A percentile compares a stretch with the other conserved stretches of the same genome.
Conservation (phyloP, 768 basidiomycete genomes). For the Clathrus columnatus region DNA sequence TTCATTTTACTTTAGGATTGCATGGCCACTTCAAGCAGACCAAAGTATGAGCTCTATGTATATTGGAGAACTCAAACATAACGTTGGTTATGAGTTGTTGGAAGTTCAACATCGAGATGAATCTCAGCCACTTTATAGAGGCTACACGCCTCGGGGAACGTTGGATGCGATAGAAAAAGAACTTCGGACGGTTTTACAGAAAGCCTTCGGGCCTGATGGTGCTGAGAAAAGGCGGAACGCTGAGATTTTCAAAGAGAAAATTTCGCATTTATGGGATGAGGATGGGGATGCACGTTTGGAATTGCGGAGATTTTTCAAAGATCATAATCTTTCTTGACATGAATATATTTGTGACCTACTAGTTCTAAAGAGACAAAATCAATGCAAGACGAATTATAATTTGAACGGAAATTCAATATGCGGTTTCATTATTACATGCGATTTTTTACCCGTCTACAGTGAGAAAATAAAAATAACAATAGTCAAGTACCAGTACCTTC, state of each 20-base stretch:
- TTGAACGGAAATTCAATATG: too few species aligned
- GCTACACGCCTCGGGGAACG: slow-evolving; percentile 14
- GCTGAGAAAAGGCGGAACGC: slow-evolving; percentile 15
- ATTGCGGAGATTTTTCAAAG: not conserved
- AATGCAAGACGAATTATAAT: too few species aligned
- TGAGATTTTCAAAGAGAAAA: slow-evolving; percentile 3
- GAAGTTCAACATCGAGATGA: slow-evolving; percentile 16
- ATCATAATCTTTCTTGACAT: not conserved
- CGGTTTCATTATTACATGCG: too few species aligned
- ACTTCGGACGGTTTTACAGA: slow-evolving; percentile 9
- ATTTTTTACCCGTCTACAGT: too few species aligned
- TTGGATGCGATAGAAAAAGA: slow-evolving; percentile 16
- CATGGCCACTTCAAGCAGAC: slow-evolving; percentile 21
- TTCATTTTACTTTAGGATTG: slow-evolving; percentile 14
- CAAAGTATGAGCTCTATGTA: slow-evolving; percentile 18
- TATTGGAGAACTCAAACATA: slow-evolving; percentile 9
- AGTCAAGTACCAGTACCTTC: too few species aligned
- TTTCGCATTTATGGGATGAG: slow-evolving; percentile 9
- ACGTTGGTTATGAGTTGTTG: slow-evolving; percentile 16
- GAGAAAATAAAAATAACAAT: too few species aligned
- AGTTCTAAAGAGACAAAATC: too few species aligned
- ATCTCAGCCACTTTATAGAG: slow-evolving; percentile 13
- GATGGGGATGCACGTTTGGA: slow-evolving; percentile 7
- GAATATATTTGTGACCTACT: too few species aligned
- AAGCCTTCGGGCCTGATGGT: slow-evolving; percentile 16